These are phyloP conservation scores for Nephelium lappaceum DNA, from an alignment of 345 rosid species.

Conservation along the genomic window DNA sequence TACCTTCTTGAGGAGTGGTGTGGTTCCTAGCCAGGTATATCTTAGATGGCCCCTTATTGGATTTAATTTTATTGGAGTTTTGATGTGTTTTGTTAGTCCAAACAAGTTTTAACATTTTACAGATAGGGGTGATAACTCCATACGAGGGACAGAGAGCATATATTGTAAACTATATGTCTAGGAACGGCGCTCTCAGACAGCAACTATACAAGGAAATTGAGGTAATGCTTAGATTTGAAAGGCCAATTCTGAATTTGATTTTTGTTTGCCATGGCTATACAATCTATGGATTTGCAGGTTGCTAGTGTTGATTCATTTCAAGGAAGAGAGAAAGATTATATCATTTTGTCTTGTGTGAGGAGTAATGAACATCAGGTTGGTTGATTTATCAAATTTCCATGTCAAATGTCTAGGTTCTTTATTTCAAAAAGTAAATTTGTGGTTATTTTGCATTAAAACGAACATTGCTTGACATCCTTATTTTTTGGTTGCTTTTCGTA, in stretches of 20 bases:
- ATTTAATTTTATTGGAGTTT: constrained; percentile 1
- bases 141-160: constrained; percentile 99
- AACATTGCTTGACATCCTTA: neutral
- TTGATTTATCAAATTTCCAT: constrained; percentile 13
- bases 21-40: constrained; percentile 89
- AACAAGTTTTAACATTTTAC: constrained; percentile 21
- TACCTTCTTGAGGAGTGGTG: constrained; percentile 96
- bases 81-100: neutral
- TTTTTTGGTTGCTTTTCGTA: neutral
- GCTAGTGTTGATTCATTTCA: constrained; percentile 99
- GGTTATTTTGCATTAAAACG: neutral
- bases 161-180: constrained; percentile 97
- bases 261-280: constrained; percentile 14
- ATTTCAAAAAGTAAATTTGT: neutral
- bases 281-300: constrained; percentile 47
- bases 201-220: constrained; percentile 99
- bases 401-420: neutral
- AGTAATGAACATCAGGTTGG: constrained; percentile 99
- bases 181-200: constrained; percentile 97
- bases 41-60: constrained; percentile 7
- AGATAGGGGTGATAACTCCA: constrained; percentile 99
- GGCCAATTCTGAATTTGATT: neutral
- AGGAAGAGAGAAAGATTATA: constrained; percentile 99
- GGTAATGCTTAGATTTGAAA: constrained; percentile 42
- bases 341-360: constrained; percentile 97